Conservation (phyloP, 768 basidiomycete species). For the Lactifluus subvellereus region DNA sequence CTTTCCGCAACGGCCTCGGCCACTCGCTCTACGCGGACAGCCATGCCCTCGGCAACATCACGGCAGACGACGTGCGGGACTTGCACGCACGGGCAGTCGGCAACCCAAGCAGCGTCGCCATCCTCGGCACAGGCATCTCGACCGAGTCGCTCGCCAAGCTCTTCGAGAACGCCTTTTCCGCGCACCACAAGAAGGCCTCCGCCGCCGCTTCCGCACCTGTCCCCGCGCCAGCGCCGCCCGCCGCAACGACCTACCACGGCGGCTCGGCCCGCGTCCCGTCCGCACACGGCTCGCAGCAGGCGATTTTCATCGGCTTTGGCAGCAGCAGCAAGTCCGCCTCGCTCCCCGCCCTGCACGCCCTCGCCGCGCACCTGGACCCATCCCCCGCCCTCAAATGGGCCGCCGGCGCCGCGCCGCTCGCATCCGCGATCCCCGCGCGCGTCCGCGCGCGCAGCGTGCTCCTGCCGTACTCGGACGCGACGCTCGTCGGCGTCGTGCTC, state of each 20-base stretch:
- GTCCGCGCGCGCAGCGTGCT: conserved; percentile 68
- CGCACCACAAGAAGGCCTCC: conserved; percentile 30
- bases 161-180: conserved; percentile 68
- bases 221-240: conserved; percentile 28
- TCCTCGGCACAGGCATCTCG: conserved; percentile 84
- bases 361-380: conserved; percentile 77
- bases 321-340: conserved; percentile 54
- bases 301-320: conserved; percentile 87
- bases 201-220: conserved; percentile 34
- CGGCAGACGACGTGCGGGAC: conserved; percentile 62
- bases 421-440: conserved; percentile 50
- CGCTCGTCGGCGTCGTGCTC: conserved; percentile 78
- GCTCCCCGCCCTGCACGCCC: conserved; percentile 67
- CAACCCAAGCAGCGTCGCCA: conserved; percentile 66
- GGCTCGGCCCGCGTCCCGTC: conserved; percentile 77
- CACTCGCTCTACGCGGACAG: conserved; percentile 81
- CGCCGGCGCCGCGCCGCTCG: conserved; percentile 61
- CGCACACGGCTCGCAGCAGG: conserved; percentile 57
- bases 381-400: conserved; percentile 84
- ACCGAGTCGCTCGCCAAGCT: conserved; percentile 52
- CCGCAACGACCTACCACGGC: conserved; percentile 61
- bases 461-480: conserved; percentile 88
- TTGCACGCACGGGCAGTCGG: conserved; percentile 71
- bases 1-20: conserved; percentile 94
- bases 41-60: conserved; percentile 45